Conservation (phyloP, 2,329 filamentous ascomycete genomes). For the Rutstroemia sp. region DNA sequence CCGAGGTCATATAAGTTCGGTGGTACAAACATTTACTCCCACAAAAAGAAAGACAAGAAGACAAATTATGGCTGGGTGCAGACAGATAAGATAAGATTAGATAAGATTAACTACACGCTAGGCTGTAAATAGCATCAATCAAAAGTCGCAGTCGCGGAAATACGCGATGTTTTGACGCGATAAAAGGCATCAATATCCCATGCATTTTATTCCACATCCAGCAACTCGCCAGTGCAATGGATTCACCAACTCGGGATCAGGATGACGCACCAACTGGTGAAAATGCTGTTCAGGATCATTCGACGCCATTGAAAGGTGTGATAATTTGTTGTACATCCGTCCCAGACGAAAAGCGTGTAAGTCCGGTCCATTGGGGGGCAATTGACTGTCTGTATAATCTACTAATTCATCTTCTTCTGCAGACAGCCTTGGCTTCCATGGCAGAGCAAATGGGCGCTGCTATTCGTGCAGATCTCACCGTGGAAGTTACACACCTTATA, state of each 20-base stretch:
- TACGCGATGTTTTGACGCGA: neutral
- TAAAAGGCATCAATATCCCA: neutral
- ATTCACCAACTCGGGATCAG: neutral
- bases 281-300: constrained; percentile 17
- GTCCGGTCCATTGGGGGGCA: constrained; percentile 24
- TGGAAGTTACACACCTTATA: constrained; percentile 89
- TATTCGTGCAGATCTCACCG: constrained; percentile 89
- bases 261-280: neutral
- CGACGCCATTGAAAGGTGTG: constrained; percentile 53
- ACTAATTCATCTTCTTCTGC: neutral
- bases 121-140: no score
- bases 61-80: no score
- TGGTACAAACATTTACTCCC: no score
- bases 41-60: no score
- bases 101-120: no score
- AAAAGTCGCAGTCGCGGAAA: no score
- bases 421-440: constrained; percentile 51
- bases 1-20: neutral
- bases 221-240: neutral
- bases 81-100: no score
- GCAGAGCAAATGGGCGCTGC: constrained; percentile 76
- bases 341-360: constrained; percentile 67
- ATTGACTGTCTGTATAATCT: neutral
- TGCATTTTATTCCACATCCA: neutral
- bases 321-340: constrained; percentile 87